Evolutionary conservation across 2,329 filamentous ascomycete genomes (phyloP), one percentile per base, ranked within the genome.

Genomic region (Aspergillus hiratsukae): DNA sequence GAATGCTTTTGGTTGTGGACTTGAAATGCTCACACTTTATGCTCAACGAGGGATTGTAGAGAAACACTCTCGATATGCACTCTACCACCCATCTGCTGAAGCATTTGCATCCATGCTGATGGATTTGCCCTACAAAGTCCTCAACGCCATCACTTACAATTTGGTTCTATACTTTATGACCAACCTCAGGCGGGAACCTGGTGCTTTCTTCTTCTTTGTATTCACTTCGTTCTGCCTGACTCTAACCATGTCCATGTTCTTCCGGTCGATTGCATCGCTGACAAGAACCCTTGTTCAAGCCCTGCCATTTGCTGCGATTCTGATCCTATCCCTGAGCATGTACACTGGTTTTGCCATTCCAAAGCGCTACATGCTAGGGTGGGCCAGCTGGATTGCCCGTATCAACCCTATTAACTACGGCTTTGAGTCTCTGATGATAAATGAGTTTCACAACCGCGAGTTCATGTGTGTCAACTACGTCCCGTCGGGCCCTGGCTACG

Each of bases 141-240:
- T 73, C 23, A 91, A 91, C 64, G 75, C 83, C 2, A 81, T 93
- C 59, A 72, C 83, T 3, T 94, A 93, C 78, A 93, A 95, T 69
- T 52, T 91, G 23, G 79, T 83, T 1, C 72, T 96, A 3, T 96
- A 96, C 76, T 95, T 96, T 72, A 87, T 96, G 84, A 87, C 88
- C 0, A 89, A 91, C 60, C 77, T 96, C 25, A 83, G 88, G 52
- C 81, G 90, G 55, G 85, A 88, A 62, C 78, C 89, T 0, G 87
- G 86, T 1, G 75, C 85, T 1, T 95, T 93, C 79, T 96, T 96
- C 80, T 88, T 91, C 77, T 94, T 89, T 80, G 73, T 90, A 52
- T 78, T 96, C 53, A 81, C 91, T 66, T 87, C 85, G 2, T 91
- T 93, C 75, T 69, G 81, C 59, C 84, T 84, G 1, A 89, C 88